Percentiles rank a stretch among this genome's conserved stretches.
phyloP scores from a whole-genome alignment of 208 protist genomes.

The Novymonas esmeraldas region DNA sequence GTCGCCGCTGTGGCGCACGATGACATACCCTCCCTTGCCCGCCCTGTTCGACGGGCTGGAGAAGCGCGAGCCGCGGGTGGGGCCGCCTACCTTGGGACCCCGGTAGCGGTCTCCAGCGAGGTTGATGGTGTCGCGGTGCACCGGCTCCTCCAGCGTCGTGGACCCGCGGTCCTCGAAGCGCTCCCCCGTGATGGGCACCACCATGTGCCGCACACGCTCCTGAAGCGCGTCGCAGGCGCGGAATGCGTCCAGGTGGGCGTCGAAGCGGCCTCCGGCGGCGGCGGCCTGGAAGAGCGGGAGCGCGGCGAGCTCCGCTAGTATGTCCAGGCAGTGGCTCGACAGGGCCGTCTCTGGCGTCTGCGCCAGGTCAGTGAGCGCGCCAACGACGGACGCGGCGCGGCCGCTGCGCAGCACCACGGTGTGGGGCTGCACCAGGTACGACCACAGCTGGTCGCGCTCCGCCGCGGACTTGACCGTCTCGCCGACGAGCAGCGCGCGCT shows the following conservation, averaged over 20 bases:
- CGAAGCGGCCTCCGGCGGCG: conserved; percentile 23
- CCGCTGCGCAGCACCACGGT: conserved; percentile 13
- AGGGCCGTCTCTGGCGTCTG: conserved; percentile 29
- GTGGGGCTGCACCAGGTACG: conserved; percentile 28
- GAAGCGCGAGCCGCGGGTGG: conserved; percentile 7
- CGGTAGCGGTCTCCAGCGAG: conserved; percentile 31
- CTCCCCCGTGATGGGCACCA: conserved; percentile 51
- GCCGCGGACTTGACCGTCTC: conserved; percentile 33
- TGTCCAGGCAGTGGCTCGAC: conserved; percentile 50
- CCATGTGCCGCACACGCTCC: conserved; percentile 46
- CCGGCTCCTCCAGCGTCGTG: conserved; percentile 14
- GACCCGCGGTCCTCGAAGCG: conserved; percentile 35
- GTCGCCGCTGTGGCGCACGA: conserved; percentile 20
- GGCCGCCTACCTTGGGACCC: conserved; percentile 7
- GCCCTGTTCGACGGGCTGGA: background rate
- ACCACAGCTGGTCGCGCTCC: conserved; percentile 47
- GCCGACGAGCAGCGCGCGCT: conserved; percentile 32
- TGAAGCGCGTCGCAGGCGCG: conserved; percentile 21
- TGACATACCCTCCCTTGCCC: conserved; percentile 19
- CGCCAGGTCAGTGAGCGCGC: conserved; percentile 29
- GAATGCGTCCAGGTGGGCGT: conserved; percentile 38
- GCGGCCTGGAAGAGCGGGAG: conserved; percentile 41
- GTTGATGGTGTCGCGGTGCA: conserved; percentile 58
- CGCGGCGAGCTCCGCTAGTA: conserved; percentile 31
- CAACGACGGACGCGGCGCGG: conserved; percentile 20